Conservation (phyloP, 352 stramenopile genomes). For the Pythium sukuiense region DNA sequence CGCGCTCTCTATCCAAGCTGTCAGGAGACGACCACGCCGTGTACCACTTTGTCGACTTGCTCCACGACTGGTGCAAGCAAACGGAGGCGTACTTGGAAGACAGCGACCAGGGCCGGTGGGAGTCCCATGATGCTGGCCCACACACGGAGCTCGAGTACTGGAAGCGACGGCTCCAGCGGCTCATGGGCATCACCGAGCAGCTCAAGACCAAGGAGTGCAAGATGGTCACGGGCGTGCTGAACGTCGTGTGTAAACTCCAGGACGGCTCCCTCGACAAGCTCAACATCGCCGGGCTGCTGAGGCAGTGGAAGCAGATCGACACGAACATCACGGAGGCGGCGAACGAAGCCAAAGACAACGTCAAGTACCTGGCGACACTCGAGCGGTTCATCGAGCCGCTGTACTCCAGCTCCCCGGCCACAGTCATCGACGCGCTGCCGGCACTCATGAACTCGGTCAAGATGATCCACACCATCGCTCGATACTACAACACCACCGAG, state of each 20-base stretch:
- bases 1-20: conserved; percentile 63
- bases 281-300: conserved; percentile 71
- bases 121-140: conserved; percentile 79
- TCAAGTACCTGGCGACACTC: conserved; percentile 98
- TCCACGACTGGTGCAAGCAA: conserved; percentile 89
- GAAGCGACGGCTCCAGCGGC: conserved; percentile 94
- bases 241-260: conserved; percentile 85
- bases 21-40: conserved; percentile 72
- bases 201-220: conserved; percentile 97
- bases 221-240: conserved; percentile 93
- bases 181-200: conserved; percentile 98
- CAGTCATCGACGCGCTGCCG: conserved; percentile 97
- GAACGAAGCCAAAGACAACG: conserved; percentile 99
- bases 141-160: conserved; percentile 96
- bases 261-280: conserved; percentile 67
- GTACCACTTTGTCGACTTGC: conserved; percentile 83
- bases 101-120: conserved; percentile 76
- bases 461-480: conserved; percentile 99
- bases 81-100: conserved; percentile 87
- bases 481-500: conserved; percentile 98
- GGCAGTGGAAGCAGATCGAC: conserved; percentile 97
- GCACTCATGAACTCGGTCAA: conserved; percentile 99
- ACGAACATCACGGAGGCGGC: conserved; percentile 97
- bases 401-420: conserved; percentile 92
- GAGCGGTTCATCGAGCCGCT: conserved; percentile 94